These are phyloP conservation scores for Cercospora zeina DNA, from an alignment of 2,329 filamentous ascomycete species.

Conservation along the genomic window DNA sequence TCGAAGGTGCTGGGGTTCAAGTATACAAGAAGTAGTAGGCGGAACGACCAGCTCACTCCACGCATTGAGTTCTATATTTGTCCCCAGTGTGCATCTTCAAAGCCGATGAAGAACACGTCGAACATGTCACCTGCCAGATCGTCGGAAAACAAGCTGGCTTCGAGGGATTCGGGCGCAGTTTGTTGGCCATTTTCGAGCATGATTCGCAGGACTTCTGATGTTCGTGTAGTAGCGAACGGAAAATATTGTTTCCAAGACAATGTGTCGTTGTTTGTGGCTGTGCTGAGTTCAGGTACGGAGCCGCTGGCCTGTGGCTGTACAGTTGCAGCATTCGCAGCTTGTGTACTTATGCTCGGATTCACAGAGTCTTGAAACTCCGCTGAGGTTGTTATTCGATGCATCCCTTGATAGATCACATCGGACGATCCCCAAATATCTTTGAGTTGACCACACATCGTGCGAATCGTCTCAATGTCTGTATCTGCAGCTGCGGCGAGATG, in stretches of 20 bases:
- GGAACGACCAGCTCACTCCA: background rate
- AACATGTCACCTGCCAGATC: background rate
- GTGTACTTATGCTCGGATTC: background rate
- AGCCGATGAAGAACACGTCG: constrained; percentile 1
- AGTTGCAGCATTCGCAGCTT: background rate
- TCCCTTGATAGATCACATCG: background rate
- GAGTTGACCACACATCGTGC: background rate
- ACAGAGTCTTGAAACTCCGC: background rate
- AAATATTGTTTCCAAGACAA: background rate
- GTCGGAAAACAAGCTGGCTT: background rate
- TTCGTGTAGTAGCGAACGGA: background rate
- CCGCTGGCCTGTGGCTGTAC: background rate
- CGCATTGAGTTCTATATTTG: background rate
- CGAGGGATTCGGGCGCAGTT: background rate
- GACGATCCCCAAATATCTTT: background rate
- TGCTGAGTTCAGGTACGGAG: background rate
- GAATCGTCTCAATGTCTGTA: background rate
- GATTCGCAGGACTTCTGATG: background rate
- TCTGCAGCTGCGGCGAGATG: background rate
- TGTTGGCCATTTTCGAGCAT: background rate
- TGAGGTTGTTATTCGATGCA: background rate
- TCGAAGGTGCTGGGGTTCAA: background rate
- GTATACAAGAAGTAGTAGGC: background rate
- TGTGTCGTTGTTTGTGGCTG: background rate
- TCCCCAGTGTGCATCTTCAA: background rate